A percentile compares a stretch with the other conserved stretches of the same genome.
Evolutionary conservation across 495 filamentous ascomycete genomes (phyloP).

Genomic region (Penicillium desertorum): DNA sequence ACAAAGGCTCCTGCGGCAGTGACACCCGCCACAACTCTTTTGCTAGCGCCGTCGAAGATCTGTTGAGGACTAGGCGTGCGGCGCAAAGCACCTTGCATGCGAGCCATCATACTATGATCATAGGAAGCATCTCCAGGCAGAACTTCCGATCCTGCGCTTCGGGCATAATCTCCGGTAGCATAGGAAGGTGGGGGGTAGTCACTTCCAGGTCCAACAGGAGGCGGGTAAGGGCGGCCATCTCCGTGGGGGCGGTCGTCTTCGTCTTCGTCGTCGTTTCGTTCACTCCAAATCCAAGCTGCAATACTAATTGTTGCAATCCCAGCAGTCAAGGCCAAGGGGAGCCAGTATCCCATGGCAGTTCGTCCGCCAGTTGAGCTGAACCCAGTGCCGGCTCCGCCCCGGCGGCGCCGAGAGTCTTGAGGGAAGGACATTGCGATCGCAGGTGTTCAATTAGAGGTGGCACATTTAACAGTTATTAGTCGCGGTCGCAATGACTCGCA

Average conservation of each 20-base stretch:
- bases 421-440: constrained; percentile 68
- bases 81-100: constrained; percentile 78
- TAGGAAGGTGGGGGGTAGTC: constrained; percentile 33
- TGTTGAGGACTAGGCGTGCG: constrained; percentile 89
- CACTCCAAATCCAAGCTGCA: constrained; percentile 91
- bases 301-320: constrained; percentile 80
- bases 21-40: constrained; percentile 72
- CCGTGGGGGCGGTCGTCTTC: constrained; percentile 52
- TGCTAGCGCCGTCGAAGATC: constrained; percentile 75
- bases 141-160: constrained; percentile 30
- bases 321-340: constrained; percentile 78
- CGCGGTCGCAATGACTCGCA: constrained; percentile 29
- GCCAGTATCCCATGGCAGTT: constrained; percentile 76
- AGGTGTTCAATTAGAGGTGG: constrained; percentile 28
- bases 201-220: constrained; percentile 31
- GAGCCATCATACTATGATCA: constrained; percentile 67
- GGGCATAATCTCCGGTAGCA: constrained; percentile 32
- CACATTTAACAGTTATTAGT: constrained; percentile 33
- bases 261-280: constrained; percentile 72
- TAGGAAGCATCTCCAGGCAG: constrained; percentile 40
- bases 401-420: constrained; percentile 60
- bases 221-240: constrained; percentile 32
- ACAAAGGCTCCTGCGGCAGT: constrained; percentile 80
- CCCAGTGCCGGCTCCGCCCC: constrained; percentile 54
- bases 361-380: constrained; percentile 59